Percentiles rank a stretch among this genome's conserved stretches.
phyloP scores from a whole-genome alignment of 805 yeast genomes.

The Blastobotrys attinorum region DNA sequence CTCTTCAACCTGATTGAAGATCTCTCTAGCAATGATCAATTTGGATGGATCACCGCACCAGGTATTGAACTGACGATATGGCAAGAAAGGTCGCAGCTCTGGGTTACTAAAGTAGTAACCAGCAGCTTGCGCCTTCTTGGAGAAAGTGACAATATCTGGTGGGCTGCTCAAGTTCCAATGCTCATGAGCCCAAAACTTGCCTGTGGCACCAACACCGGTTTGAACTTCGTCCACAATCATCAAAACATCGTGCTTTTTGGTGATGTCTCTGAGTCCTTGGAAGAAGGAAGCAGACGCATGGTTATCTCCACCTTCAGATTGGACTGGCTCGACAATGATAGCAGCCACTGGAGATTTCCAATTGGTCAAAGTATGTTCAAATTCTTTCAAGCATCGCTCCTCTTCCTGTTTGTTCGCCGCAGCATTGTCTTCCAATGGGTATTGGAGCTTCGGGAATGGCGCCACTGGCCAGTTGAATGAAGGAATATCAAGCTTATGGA shows the following conservation, averaged over 20 bases:
- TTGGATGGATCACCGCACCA: slow-evolving; percentile 92
- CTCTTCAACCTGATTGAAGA: slow-evolving; percentile 55
- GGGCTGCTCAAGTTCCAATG: slow-evolving; percentile 68
- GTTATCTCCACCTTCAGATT: slow-evolving; percentile 89
- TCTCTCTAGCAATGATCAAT: slow-evolving; percentile 66
- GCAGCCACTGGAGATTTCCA: slow-evolving; percentile 82
- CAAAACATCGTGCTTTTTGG: slow-evolving; percentile 60
- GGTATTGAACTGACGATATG: slow-evolving; percentile 89
- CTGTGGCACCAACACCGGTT: slow-evolving; percentile 87
- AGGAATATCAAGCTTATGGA: slow-evolving; percentile 83
- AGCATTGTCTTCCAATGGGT: slow-evolving; percentile 66
- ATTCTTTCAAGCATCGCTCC: slow-evolving; percentile 65
- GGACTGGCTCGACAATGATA: slow-evolving; percentile 82
- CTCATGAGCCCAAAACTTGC: slow-evolving; percentile 83
- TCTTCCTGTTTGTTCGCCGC: slow-evolving; percentile 70
- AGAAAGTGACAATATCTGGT: slow-evolving; percentile 79
- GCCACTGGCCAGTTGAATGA: slow-evolving; percentile 97
- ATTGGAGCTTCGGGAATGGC: slow-evolving; percentile 75
- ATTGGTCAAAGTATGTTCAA: slow-evolving; percentile 58
- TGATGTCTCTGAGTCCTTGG: slow-evolving; percentile 75
- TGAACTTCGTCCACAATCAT: slow-evolving; percentile 82
- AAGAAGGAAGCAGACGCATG: slow-evolving; percentile 71
- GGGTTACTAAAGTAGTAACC: slow-evolving; percentile 78
- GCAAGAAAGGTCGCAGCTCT: slow-evolving; percentile 59
- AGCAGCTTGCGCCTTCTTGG: slow-evolving; percentile 84